Evolutionary conservation across 768 basidiomycete species (phyloP).

Genomic region (Terana coerulea): DNA sequence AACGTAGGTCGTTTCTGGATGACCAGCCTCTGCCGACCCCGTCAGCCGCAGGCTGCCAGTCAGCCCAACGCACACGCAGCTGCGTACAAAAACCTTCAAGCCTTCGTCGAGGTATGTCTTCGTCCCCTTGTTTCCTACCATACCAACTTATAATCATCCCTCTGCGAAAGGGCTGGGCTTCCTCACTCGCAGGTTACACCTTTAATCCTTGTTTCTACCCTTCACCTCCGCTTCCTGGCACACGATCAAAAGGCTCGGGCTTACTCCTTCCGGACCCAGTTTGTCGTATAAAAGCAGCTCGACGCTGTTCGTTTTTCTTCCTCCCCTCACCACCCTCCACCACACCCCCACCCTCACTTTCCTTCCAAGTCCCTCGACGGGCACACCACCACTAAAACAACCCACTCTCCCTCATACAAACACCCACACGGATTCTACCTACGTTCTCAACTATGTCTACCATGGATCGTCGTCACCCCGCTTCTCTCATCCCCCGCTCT

Average conservation of each 20-base stretch:
- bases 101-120: too few relatives aligned
- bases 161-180: too few relatives aligned
- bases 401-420: slow-evolving; percentile 23
- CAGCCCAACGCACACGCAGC: too few relatives aligned
- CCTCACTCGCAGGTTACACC: too few relatives aligned
- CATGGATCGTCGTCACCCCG: slow-evolving; percentile 58
- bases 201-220: too few relatives aligned
- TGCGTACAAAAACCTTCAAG: too few relatives aligned
- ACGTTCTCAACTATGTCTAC: slow-evolving; percentile 33
- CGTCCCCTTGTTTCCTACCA: too few relatives aligned
- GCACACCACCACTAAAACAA: slow-evolving; percentile 28
- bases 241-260: slow-evolving; percentile 14
- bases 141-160: too few relatives aligned
- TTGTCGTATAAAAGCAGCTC: slow-evolving; percentile 20
- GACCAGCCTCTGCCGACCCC: not conserved
- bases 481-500: slow-evolving; percentile 75
- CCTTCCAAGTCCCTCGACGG: slow-evolving; percentile 33
- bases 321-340: slow-evolving; percentile 2
- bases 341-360: slow-evolving; percentile 21
- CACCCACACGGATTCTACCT: slow-evolving; percentile 10
- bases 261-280: slow-evolving; percentile 21
- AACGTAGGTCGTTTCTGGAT: not conserved
- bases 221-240: slow-evolving; percentile 4
- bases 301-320: slow-evolving; percentile 9
- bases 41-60: not conserved